Evolutionary conservation across 257 asterid genomes (phyloP).

Genomic region (Coffea eugenioides): DNA sequence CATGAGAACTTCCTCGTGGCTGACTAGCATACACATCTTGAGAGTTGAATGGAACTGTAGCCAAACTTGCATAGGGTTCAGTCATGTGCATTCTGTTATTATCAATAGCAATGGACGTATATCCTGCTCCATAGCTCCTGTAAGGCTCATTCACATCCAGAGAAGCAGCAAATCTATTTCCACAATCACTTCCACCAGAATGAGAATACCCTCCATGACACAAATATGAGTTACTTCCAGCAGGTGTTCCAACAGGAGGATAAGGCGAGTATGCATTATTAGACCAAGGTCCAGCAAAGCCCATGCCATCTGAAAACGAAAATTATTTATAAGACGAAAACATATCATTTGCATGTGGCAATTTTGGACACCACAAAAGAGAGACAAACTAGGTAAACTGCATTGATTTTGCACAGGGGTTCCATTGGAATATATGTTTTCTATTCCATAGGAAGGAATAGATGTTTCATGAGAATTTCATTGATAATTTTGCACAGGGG

Average conservation of each 20-base stretch:
- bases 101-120: constrained; percentile 8
- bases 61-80: constrained; percentile 10
- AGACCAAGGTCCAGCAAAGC: constrained; percentile 12
- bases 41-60: not conserved
- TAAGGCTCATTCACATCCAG: constrained; percentile 16
- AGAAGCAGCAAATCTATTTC: constrained; percentile 8
- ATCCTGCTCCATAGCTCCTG: constrained; percentile 10
- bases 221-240: not conserved
- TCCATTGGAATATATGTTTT: constrained; percentile 2
- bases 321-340: not conserved
- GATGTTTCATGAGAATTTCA: constrained; percentile 18
- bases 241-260: constrained; percentile 17
- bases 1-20: not conserved
- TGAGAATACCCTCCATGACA: not conserved
- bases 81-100: constrained; percentile 1
- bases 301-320: constrained; percentile 1
- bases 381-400: constrained; percentile 22
- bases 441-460: constrained; percentile 6
- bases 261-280: constrained; percentile 17
- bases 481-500: constrained; percentile 15
- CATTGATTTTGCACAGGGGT: constrained; percentile 28
- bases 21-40: not conserved
- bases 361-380: constrained; percentile 12
- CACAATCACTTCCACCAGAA: constrained; percentile 5
- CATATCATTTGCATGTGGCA: not conserved